Base-by-base conservation (phyloP, 352 stramenopile species). In the Phytophthora pistaciae region DNA sequence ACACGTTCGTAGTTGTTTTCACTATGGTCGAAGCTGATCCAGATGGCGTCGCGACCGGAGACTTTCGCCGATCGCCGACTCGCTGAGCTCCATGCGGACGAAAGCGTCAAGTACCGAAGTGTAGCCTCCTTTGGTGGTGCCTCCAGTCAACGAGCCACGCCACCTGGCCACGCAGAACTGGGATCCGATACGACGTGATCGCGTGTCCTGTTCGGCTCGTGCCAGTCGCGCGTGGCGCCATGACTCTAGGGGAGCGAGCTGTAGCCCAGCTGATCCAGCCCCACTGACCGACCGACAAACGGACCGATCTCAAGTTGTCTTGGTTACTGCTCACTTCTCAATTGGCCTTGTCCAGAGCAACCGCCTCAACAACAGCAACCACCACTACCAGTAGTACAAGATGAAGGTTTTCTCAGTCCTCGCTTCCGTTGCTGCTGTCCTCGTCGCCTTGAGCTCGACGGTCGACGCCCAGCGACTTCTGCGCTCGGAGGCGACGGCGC, bases 381-480 rank as follows among this genome's bases (percentile, higher is more conserved):
- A 54, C 10, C 53, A 29, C 27, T 6, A 29, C 27, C 13, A 52
- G 1, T 18, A 31, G 21, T n/a, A 14, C 36, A 44, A 8, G 5
- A 74, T 74, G 67, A 74, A 74, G 18, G 36, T 70, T 16, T 61
- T 66, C 40, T 65, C 67, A 7, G 48, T 70, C 46, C 54, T 74
- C 29, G n/a, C 36, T n/a, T 11, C 21, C 1, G 21, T 57, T 60
- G 64, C 54, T 8, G 60, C 48, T 40, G 21, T 64, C 33, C 18
- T 64, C n/a, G 42, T 44, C 36, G 13, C 60, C 20, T 6, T 69
- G 23, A 63, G 53, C 6, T 69, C 67, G 16, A 65, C 56, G n/a
- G 36, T 46, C 16, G 46, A 74, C 38, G 67, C 60, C 14, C 67
- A 70, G n/a, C 67, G 67, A 38, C 48, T 68, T 16, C 67, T 74